These are phyloP conservation scores for Xylaria venustula DNA, from an alignment of 495 filamentous ascomycete species.

Conservation along the genomic window DNA sequence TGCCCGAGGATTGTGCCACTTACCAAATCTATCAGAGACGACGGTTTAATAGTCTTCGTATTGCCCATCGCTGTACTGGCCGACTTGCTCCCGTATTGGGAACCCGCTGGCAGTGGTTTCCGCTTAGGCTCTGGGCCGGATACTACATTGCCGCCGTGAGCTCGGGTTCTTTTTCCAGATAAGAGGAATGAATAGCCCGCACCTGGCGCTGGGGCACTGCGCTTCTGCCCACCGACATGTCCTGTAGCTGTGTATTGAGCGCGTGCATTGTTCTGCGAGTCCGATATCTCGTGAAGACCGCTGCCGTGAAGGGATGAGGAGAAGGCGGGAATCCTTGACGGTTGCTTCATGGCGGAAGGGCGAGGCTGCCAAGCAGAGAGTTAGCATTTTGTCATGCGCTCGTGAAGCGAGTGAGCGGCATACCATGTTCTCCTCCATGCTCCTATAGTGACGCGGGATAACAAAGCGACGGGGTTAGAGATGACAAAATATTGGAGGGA, in stretches of 20 bases:
- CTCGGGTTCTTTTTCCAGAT: not conserved
- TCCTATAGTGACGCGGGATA: conserved; percentile 25
- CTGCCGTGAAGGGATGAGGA: conserved; percentile 11
- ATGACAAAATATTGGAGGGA: not conserved
- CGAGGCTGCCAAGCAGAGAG: conserved; percentile 14
- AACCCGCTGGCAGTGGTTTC: conserved; percentile 58
- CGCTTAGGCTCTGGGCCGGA: conserved; percentile 54
- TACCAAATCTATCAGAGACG: conserved; percentile 22
- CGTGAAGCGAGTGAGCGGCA: not conserved
- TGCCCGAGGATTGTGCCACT: conserved; percentile 6
- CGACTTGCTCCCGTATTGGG: conserved; percentile 41
- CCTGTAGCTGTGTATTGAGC: conserved; percentile 52
- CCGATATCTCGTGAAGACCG: conserved; percentile 44
- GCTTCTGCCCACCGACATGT: conserved; percentile 40
- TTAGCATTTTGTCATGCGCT: not conserved
- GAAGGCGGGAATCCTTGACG: not conserved
- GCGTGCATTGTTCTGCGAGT: conserved; percentile 69
- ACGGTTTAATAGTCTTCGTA: conserved; percentile 20
- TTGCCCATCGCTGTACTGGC: conserved; percentile 3
- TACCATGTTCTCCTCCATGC: conserved; percentile 50
- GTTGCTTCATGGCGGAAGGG: not conserved
- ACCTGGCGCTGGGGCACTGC: conserved; percentile 34
- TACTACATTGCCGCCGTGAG: conserved; percentile 21
- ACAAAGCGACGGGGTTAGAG: not conserved
- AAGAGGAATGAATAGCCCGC: conserved; percentile 19